Evolutionary conservation across 2,329 filamentous ascomycete genomes (phyloP), one percentile per base, ranked within the genome.

Genomic region (Akanthomyces lecanii): DNA sequence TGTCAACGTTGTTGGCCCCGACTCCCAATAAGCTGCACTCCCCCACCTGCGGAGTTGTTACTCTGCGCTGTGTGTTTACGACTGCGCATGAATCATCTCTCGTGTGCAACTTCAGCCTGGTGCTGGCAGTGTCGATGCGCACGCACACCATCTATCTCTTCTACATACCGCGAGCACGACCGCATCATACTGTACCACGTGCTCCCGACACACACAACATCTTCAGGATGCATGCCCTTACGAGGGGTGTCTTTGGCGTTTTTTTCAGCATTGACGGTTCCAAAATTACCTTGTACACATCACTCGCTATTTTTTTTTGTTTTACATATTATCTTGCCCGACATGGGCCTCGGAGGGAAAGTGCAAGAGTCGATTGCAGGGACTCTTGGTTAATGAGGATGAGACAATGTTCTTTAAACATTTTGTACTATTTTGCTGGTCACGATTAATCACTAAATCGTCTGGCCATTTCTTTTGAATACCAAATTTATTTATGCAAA

Each of bases 1-100:
- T 25, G 71, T 78, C 48, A 53, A 51, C 12, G 47, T 63, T 3
- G 45, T 62, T 25, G 28, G 51, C 21, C 30, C 60, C 23, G 60
- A 62, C 18, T 7, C 42, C 1, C 52, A 51, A 51, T 62, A 56
- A 62, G 2, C 21, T 14, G 14, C 14, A 10, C 23, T 21, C 16
- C 21, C 33, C 33, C 33, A 33, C 4, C 14, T 1, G 28, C 44
- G 25, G 10, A 4, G 23, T 4, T 52, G 28, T 8, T 14, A 2
- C 5, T 18, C 30, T 36, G 18, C n/a, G 5, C n/a, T 25, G 30
- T 38, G n/a, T n/a, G 23, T 48, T 12, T 18, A 36, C 42, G 23
- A 40, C 16, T 14, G 12, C 33, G 33, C 45, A 51, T 14, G 33
- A 33, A 16, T 30, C 10, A 25, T 16, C 3, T 5, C 16, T 7